Base-by-base conservation (phyloP, 2,329 filamentous ascomycete species). In the Paraphaeosphaeria minitans region DNA sequence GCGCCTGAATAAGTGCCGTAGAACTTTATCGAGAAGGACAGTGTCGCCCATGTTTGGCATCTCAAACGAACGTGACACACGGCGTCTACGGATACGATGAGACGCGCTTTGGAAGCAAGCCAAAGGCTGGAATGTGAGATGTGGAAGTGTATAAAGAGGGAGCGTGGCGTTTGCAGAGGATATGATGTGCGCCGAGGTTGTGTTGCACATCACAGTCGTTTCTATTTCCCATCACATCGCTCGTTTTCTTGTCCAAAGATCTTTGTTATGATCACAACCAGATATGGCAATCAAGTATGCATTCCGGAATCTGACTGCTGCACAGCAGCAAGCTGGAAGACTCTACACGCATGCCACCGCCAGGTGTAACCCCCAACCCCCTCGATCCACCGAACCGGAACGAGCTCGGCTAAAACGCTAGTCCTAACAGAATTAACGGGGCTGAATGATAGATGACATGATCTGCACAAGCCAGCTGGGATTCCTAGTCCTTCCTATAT, bases 331-430 rank as follows among this genome's bases (percentile, higher is more conserved):
- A 13, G 49, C 53, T 64, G 2, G 45, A 64, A 21, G 59, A 56
- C 9, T 59, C 61, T 19, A 48, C 53, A 4, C 27, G 61, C 10
- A 42, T 33, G 27, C 59, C 61, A 13, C 61, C 59, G 22, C 48
- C 47, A 21, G 59, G 56, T 16, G 47, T 61, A 5, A 24, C 45
- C n/a, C 53, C 61, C 8, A 55, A 61, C 19, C 56, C 61, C 49
- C n/a, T 45, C 10, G 24, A 61, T 41, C 59, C 61, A 13, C 58
- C 56, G 6, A 59, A 59, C 37, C 16, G 45, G 29, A 55, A 58
- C 22, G 39, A 43, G 19, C 19, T 59, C 4, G 47, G 53, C 1
- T 55, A 53, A 47, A 6, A 56, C 53, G 19, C 42, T 59, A n/a
- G n/a, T n/a, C n/a, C 16, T 43, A n/a, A n/a, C n/a, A n/a, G n/a